Base-by-base conservation (phyloP, 495 filamentous ascomycete genomes). In the Tuber calosporum region DNA sequence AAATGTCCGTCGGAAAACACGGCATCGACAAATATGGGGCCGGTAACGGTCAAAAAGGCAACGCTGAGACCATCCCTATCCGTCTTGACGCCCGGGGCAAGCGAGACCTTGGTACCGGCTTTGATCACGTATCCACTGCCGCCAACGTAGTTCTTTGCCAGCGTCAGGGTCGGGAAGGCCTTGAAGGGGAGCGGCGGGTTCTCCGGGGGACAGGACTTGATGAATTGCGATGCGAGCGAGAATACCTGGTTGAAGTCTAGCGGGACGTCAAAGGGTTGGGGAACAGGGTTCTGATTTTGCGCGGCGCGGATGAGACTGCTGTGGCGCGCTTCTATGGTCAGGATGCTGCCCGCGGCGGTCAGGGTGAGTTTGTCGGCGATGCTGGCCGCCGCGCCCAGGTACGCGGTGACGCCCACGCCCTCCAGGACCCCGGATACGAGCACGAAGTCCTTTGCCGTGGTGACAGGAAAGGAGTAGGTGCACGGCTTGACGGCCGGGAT, bases 271-370 rank as follows among this genome's bases (percentile, higher is more conserved):
- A 89, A 88, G 1, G 87, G 81, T 67, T 87, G 84, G 7, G 88
- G 82, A 72, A 87, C 87, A 6, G 89, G 87, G 26, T 79, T 79
- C 68, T 87, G 79, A 13, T 83, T 80, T 13, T 85, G 82, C 6
- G 84, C 81, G 53, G 83, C 83, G 68, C 89, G 88, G 69, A 90
- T 83, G 80, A 86, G 87, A 9, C 88, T 82, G 40, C 83, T 86
- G 82, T 90, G 89, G 6, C 89, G 85, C 45, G 87, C 84, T 76
- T 90, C 89, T 34, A 89, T 83, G 66, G 89, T 88, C 40, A 89
- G 81, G 77, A 91, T 90, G 53, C 85, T 86, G 38, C 85, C 88
- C 11, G 89, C 89, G 5, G 86, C 87, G n/a, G 87, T 87, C 40
- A 90, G 83, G 78, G 86, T 87, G 11, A 73, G 79, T 30, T 85